phyloP scores from a whole-genome alignment of 1,139 yeast species.

The Suhomyces panamericanus region DNA sequence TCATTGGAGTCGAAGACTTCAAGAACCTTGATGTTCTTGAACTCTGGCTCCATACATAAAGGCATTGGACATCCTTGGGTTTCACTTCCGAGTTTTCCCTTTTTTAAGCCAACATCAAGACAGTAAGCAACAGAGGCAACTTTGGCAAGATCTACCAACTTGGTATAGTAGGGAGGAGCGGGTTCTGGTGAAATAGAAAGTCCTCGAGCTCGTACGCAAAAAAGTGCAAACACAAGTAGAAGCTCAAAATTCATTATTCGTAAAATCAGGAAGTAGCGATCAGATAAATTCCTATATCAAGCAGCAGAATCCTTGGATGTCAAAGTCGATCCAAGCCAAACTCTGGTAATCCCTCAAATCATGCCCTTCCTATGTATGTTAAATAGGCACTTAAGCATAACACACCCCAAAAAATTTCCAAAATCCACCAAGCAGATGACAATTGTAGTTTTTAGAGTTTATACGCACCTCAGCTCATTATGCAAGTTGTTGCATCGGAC shows the following conservation, averaged over 20 bases:
- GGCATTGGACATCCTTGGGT: constrained; percentile 24
- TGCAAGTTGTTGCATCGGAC: constrained; percentile 44
- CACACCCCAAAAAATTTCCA: background rate
- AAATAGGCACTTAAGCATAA: background rate
- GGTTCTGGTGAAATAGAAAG: background rate
- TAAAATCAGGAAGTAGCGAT: too few species aligned
- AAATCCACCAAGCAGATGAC: background rate
- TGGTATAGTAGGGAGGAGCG: constrained; percentile 21
- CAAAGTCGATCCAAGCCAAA: too few species aligned
- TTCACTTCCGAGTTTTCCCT: constrained; percentile 26
- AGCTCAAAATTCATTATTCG: background rate
- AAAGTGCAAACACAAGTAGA: background rate
- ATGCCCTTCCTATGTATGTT: background rate
- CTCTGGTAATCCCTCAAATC: too few species aligned
- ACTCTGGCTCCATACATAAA: constrained; percentile 23
- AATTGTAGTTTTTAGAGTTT: background rate
- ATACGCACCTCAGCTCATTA: constrained; percentile 44
- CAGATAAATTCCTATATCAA: too few species aligned
- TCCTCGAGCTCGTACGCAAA: background rate
- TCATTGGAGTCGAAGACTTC: constrained; percentile 41
- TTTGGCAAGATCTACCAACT: constrained; percentile 35
- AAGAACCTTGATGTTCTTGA: constrained; percentile 31
- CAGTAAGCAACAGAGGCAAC: constrained; percentile 43
- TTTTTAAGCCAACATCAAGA: constrained; percentile 29
- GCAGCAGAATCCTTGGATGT: too few species aligned